These are phyloP conservation scores for Stropharia rugosoannulata DNA, from an alignment of 768 basidiomycete species.

Conservation along the genomic window DNA sequence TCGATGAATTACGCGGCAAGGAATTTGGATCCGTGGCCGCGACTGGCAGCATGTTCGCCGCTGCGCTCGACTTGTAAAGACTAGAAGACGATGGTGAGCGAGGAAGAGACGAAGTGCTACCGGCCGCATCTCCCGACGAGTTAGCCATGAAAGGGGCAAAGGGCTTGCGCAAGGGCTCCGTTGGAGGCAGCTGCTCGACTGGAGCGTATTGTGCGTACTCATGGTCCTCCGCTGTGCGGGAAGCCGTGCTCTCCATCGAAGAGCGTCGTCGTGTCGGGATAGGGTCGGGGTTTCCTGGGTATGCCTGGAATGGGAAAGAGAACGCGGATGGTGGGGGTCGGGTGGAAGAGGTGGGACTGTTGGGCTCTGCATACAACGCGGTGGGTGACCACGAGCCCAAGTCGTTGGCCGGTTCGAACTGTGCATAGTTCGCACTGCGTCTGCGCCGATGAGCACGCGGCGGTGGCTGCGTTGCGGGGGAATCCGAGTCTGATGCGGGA, in stretches of 20 bases:
- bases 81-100: slow-evolving; percentile 26
- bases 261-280: slow-evolving; percentile 30
- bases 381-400: slow-evolving; percentile 6
- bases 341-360: slow-evolving; percentile 6
- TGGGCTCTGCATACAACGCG: slow-evolving; percentile 1
- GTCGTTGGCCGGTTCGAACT: slow-evolving; percentile 3
- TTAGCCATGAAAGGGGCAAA: slow-evolving; percentile 48
- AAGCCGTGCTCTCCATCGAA: slow-evolving; percentile 15
- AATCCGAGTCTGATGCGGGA: slow-evolving; percentile 18
- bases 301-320: slow-evolving; percentile 55
- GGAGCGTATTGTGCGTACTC: background rate
- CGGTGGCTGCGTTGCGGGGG: background rate
- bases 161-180: slow-evolving; percentile 33
- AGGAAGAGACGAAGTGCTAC: slow-evolving; percentile 20
- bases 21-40: background rate
- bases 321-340: slow-evolving; percentile 35
- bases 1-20: slow-evolving; percentile 40
- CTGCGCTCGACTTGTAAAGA: slow-evolving; percentile 46
- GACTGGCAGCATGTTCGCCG: slow-evolving; percentile 32
- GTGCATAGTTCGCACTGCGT: background rate
- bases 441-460: slow-evolving; percentile 2
- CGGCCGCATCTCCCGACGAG: background rate
- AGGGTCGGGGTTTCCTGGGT: slow-evolving; percentile 67
- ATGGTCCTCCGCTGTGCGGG: background rate
- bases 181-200: slow-evolving; percentile 16